phyloP scores from a whole-genome alignment of 331 rosid species.

The Malus hybrid region DNA sequence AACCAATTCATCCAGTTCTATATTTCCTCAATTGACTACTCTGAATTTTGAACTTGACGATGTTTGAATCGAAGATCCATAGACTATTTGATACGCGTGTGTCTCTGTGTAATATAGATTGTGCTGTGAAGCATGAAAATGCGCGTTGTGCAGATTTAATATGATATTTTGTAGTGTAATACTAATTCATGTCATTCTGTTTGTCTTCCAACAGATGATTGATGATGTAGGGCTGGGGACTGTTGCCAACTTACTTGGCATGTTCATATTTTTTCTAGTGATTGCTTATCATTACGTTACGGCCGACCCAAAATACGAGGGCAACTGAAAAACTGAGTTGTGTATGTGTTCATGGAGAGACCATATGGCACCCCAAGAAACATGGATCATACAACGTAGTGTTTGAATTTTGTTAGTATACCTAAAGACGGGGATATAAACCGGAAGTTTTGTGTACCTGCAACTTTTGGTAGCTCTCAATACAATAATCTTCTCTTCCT shows the following conservation, averaged over 20 bases:
- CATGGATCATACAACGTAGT: neutral
- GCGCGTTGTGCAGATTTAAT: neutral
- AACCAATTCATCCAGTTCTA: too few relatives aligned
- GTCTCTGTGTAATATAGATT: neutral
- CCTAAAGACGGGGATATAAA: too few relatives aligned
- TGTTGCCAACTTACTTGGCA: slow-evolving; percentile 37
- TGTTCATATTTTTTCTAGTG: slow-evolving; percentile 32
- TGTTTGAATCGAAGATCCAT: neutral
- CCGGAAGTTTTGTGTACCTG: too few relatives aligned
- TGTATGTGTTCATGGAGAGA: neutral
- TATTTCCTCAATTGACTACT: neutral
- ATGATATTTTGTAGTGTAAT: neutral
- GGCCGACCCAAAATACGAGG: slow-evolving; percentile 44
- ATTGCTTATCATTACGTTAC: slow-evolving; percentile 37
- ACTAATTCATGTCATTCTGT: neutral
- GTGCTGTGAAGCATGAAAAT: neutral
- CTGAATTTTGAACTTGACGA: neutral
- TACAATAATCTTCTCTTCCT: too few relatives aligned
- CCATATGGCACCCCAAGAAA: neutral
- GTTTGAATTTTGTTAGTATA: neutral
- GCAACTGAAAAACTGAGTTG: slow-evolving; percentile 2
- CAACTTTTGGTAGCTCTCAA: too few relatives aligned
- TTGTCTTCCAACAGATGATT: slow-evolving; percentile 29
- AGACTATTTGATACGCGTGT: neutral
- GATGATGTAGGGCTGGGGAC: slow-evolving; percentile 32